phyloP scores from a whole-genome alignment of 2,329 filamentous ascomycete species.

The Geoglossum cookeanum region DNA sequence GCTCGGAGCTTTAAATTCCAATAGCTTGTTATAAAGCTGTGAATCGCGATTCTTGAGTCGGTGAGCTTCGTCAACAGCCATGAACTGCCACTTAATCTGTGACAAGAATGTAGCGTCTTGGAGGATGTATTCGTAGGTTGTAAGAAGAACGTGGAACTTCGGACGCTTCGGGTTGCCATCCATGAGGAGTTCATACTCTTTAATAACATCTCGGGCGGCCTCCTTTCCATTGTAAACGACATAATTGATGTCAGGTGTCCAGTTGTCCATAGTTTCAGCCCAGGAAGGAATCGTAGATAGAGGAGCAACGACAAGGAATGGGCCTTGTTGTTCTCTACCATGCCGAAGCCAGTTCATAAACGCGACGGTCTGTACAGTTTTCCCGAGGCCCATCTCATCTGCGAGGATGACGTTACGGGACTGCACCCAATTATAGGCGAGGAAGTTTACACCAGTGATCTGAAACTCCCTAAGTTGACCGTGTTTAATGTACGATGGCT shows the following conservation, averaged over 20 bases:
- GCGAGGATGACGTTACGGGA: conserved; percentile 92
- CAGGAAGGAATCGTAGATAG: conserved; percentile 94
- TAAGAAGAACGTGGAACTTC: conserved; percentile 95
- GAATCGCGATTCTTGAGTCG: conserved; percentile 92
- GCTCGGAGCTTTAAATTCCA: conserved; percentile 72
- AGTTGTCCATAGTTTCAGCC: conserved; percentile 94
- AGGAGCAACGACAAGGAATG: conserved; percentile 92
- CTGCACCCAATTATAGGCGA: conserved; percentile 89
- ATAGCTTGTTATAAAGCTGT: conserved; percentile 70
- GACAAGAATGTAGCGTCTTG: conserved; percentile 68
- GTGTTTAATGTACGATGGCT: conserved; percentile 68
- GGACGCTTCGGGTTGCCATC: conserved; percentile 74
- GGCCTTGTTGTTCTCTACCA: conserved; percentile 73
- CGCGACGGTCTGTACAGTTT: conserved; percentile 92
- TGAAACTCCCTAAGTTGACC: conserved; percentile 87
- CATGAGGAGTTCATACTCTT: conserved; percentile 72
- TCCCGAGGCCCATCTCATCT: conserved; percentile 96
- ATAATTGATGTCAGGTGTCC: conserved; percentile 92
- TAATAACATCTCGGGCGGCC: conserved; percentile 67
- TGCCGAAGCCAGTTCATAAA: conserved; percentile 96
- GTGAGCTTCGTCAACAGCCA: conserved; percentile 92
- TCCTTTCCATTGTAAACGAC: conserved; percentile 91
- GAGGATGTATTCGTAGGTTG: conserved; percentile 92
- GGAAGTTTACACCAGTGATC: conserved; percentile 81
- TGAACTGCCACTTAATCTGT: conserved; percentile 91